Base-by-base conservation (phyloP, 75 land plant genomes). In the Larix kaempferi region DNA sequence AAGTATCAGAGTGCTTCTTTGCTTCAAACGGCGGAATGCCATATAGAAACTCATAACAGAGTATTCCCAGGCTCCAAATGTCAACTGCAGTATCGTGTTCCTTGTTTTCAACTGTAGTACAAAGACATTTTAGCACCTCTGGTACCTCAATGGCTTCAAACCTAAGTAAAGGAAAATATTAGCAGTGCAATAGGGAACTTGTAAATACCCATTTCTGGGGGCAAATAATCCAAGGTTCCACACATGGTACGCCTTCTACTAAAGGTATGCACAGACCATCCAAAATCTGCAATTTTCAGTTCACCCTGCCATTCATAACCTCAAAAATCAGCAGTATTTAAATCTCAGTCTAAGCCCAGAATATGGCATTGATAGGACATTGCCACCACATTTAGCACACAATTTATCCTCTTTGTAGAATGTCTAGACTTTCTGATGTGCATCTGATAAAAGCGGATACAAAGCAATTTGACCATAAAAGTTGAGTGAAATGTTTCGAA, bases 251-350 rank as follows among this genome's bases (percentile, higher is more conserved):
- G 77, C 74, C 98, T 86, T 66, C 89, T 93, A 75, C 74, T 82
- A 54, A 60, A 84, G 3, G 98, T 93, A 66, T 95, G 98, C 3
- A 91, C 98, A 14, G 94, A 91, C 87, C 87, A 85, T 21, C 87
- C 87, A 76, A 85, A 85, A 52, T 85, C 87, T 44, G 87, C 87
- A 21, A 85, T 85, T 61, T 85, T 85, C 57, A 85, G 78, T 52
- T 85, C 87, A 54, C 86, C 86, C 86, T 84, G 82, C 56, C 29
- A 52, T 29, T 29, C 33, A 95, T 95, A 95, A 29, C 33, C 33
- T 29, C 95, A 93, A 86, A 95, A 95, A 75, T 95, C 98, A 44
- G 93, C 98, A 63, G 92, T 92, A 75, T 94, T 94, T 49, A 94
- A 78, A 29, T 29, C 33, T 29, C 33, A 29, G 33, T 29, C 33